Evolutionary conservation across 352 stramenopile species (phyloP).

Genomic region (Phytopythium aichiense): DNA sequence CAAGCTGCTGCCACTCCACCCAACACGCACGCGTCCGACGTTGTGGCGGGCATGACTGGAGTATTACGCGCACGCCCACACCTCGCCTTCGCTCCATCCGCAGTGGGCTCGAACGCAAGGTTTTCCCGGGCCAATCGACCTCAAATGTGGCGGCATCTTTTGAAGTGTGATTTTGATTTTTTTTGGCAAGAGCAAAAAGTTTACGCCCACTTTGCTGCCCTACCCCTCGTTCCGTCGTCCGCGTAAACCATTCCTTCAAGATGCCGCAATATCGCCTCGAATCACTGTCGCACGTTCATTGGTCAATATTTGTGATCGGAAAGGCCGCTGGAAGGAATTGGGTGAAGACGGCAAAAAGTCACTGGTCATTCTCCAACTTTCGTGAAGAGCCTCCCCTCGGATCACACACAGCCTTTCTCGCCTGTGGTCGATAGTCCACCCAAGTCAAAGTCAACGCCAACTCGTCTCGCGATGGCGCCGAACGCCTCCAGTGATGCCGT

Average conservation of each 20-base stretch:
- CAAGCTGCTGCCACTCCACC: not conserved
- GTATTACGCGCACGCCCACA: slow-evolving; percentile 2
- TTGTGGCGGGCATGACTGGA: not conserved
- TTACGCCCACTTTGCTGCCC: not conserved
- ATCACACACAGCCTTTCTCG: not conserved
- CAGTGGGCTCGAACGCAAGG: not conserved
- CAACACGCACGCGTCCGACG: not conserved
- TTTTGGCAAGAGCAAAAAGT: not conserved
- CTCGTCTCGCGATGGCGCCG: not conserved
- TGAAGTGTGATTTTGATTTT: not conserved
- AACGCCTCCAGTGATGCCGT: not conserved
- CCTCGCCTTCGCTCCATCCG: not conserved
- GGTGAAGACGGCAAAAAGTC: not conserved
- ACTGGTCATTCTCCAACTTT: slow-evolving; percentile 2
- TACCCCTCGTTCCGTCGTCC: not conserved
- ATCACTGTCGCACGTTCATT: not conserved
- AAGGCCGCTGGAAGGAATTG: not conserved
- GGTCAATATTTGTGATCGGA: not conserved
- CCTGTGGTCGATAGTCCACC: not conserved
- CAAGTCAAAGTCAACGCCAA: not conserved
- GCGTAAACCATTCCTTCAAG: not conserved
- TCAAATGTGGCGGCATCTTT: not conserved
- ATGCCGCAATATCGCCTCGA: not conserved
- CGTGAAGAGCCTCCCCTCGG: not conserved
- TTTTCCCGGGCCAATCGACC: not conserved